Base-by-base conservation (phyloP, 306 rosid genomes). In the Mimosa pudica region DNA sequence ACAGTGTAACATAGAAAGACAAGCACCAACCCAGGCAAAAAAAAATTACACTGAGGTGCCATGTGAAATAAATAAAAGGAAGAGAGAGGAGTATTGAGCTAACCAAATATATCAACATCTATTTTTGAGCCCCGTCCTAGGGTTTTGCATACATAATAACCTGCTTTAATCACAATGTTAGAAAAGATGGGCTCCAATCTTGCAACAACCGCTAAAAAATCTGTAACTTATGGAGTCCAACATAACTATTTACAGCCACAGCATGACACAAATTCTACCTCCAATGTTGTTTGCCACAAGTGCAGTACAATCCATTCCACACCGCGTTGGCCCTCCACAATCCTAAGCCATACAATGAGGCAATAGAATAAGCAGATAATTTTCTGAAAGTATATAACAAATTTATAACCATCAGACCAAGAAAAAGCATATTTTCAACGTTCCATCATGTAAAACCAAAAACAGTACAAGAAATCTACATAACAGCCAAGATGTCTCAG, bases 231-330 rank as follows among this genome's bases (percentile, higher is more conserved):
- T 64, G 76, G 58, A 42, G 71, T 38, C 82, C 78, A 71, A 78
- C 10, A 63, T 13, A 75, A 8, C 36, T 57, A 54, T 65, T 70
- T 70, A 46, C 10, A 24, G 55, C 20, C 41, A 45, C 74, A 70
- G 74, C 57, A 33, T 20, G 3, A 45, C 20, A 41, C 42, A 44
- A 75, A 57, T 44, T 79, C 75, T 92, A 91, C 98, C 98, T 82
- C 87, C 97, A 58, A 75, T 70, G 32, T 83, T 83, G 71, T 82
- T 81, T 44, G 90, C 90, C 79, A 86, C 88, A 80, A 95, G 97
- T 66, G 97, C 98, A 84, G 88, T 89, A 83, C 98, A 95, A 45
- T 79, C 89, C 93, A 86, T 92, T 73, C 96, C 98, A 84, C 98
- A 95, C 42, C 57, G 97, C 0, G 80, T 82, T 45, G 97, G 91